phyloP scores from a whole-genome alignment of 1,284 basidiomycete genomes.

The Papiliotrema flavescens region DNA sequence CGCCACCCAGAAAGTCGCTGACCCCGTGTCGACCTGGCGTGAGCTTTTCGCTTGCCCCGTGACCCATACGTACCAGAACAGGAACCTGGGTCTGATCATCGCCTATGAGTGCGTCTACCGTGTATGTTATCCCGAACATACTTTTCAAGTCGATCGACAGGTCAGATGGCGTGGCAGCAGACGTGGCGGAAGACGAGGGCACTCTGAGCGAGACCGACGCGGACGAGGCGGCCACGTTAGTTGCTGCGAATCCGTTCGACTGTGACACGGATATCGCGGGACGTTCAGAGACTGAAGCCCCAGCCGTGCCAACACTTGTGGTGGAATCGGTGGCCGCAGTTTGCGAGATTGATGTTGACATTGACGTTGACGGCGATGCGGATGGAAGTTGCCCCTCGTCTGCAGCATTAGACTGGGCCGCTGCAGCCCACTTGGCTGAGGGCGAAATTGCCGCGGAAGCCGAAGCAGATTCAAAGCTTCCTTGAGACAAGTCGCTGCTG shows the following conservation, averaged over 20 bases:
- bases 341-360: too few relatives aligned
- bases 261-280: neutral
- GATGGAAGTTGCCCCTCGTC: too few relatives aligned
- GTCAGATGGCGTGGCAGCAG: neutral
- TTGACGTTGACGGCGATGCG: too few relatives aligned
- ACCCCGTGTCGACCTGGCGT: slow-evolving; percentile 2
- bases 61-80: slow-evolving; percentile 2
- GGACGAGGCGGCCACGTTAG: neutral
- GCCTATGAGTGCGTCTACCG: slow-evolving; percentile 2
- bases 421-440: too few relatives aligned
- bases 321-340: neutral
- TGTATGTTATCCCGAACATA: slow-evolving; percentile 1
- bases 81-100: neutral
- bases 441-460: too few relatives aligned
- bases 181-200: neutral
- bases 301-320: neutral
- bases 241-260: neutral
- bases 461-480: too few relatives aligned
- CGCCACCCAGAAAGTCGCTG: slow-evolving; percentile 4
- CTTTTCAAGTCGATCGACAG: neutral
- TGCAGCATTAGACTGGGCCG: too few relatives aligned
- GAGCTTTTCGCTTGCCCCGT: too few relatives aligned
- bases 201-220: neutral
- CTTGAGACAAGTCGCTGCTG: too few relatives aligned
- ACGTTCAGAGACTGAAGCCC: neutral